Percentiles rank a stretch among this genome's conserved stretches.
Conservation (phyloP, 257 asterid genomes). For the Euphrasia confusa region DNA sequence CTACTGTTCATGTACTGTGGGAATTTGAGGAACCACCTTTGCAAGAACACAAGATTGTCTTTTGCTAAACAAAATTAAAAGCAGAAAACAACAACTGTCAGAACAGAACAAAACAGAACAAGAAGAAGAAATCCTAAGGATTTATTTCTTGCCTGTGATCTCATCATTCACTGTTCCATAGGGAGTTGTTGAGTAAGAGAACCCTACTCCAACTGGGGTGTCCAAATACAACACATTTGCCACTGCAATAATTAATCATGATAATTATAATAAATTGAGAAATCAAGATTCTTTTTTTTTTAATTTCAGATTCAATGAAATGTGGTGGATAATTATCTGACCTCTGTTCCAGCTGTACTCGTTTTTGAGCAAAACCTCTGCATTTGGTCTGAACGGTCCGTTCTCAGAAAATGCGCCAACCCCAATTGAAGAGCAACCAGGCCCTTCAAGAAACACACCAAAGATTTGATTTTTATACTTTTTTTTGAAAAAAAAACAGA, state of each 20-base stretch:
- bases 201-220: constrained; percentile 70
- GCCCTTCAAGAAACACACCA: constrained; percentile 38
- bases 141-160: constrained; percentile 38
- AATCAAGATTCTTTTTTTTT: constrained; percentile 15
- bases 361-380: constrained; percentile 41
- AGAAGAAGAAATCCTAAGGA: neutral
- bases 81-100: neutral
- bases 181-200: constrained; percentile 51
- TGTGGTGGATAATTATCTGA: constrained; percentile 17
- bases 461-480: too few species aligned
- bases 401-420: constrained; percentile 75
- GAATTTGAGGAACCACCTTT: constrained; percentile 54
- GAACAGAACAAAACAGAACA: neutral
- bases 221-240: constrained; percentile 72
- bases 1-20: constrained; percentile 44
- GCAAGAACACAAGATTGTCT: constrained; percentile 60
- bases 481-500: too few species aligned
- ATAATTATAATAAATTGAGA: constrained; percentile 1
- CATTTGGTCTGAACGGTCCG: constrained; percentile 66
- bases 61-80: constrained; percentile 35
- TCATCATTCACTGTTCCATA: constrained; percentile 52
- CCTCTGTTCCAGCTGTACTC: constrained; percentile 69
- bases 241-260: constrained; percentile 32
- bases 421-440: constrained; percentile 74
- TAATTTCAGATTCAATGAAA: neutral